Base-by-base conservation (phyloP, 805 yeast species). In the Phaffomyces opuntiae region DNA sequence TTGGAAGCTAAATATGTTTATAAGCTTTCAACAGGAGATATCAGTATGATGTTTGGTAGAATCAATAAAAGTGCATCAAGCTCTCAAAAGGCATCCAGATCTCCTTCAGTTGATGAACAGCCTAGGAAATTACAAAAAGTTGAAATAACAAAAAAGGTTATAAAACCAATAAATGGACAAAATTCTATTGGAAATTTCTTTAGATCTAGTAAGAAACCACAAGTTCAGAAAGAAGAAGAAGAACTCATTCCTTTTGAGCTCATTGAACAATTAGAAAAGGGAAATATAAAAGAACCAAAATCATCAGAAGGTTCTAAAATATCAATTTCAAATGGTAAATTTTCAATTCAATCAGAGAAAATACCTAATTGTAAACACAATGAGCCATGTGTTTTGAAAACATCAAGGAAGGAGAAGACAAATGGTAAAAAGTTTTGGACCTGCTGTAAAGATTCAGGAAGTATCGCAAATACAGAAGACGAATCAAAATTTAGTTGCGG, bases 391-490 rank as follows among this genome's bases (percentile, higher is more conserved):
- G 60, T 69, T 5, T 50, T 78, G 39, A 64, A 72, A 49, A 69
- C 77, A 0, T 75, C 79, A 0, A 68, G 60, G 51, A 72, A 74
- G 1, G 44, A 57, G 5, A 58, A 63, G 25, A 74, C 73, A 47
- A 70, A 65, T 35, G 82, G 82, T 0, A 67, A 63, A 44, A 74
- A 70, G 50, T 78, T 78, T 51, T 78, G 82, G 82, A 67, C 74
- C 21, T 78, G 83, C 55, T 49, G 66, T 0, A 63, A 67, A 48
- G 65, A 69, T 2, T 53, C 59, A 51, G 69, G 69, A 19, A 45
- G 46, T 29, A 35, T 44, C n/a, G 14, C 49, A 32, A 32, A 33
- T 14, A 4, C 27, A 19, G 49, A 48, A 9, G 55, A 55, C 16
- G 57, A 63, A 40, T 31, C 48, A 9, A 66, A 64, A 12, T 65